Evolutionary conservation across 371 early-diverging fungal species (phyloP).

Genomic region (Mucor piriformis): DNA sequence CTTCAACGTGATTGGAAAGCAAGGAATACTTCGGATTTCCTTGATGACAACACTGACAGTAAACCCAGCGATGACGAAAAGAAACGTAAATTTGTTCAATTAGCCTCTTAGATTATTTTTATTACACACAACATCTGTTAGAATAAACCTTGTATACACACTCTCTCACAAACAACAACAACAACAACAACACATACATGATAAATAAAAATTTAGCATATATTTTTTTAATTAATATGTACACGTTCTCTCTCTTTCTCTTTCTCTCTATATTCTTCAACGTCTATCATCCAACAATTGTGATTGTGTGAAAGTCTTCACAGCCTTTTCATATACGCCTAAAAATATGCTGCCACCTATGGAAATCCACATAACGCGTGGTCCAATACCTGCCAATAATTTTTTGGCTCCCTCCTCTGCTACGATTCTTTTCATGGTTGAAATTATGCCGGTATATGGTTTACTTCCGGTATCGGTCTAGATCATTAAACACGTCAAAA

Average conservation of each 20-base stretch:
- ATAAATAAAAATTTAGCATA: neutral
- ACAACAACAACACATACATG: neutral
- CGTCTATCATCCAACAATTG: constrained; percentile 32
- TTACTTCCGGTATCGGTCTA: constrained; percentile 8
- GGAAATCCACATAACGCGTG: constrained; percentile 93
- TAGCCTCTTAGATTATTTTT: constrained; percentile 14
- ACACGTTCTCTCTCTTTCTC: neutral
- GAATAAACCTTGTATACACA: constrained; percentile 2
- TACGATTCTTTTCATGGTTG: constrained; percentile 75
- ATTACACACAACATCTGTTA: neutral
- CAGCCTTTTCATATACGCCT: constrained; percentile 89
- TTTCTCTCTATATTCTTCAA: neutral
- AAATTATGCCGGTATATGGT: constrained; percentile 67
- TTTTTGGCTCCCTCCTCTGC: constrained; percentile 76
- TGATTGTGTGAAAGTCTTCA: constrained; percentile 46
- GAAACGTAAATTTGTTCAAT: constrained; percentile 75
- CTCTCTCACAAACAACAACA: neutral
- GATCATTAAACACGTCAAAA: constrained; percentile 5
- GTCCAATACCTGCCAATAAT: constrained; percentile 86
- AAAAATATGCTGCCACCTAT: constrained; percentile 94
- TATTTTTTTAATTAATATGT: neutral
- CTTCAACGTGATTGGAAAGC: constrained; percentile 74
- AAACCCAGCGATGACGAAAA: constrained; percentile 56
- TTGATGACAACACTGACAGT: constrained; percentile 55
- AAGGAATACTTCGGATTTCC: constrained; percentile 74